Base-by-base conservation (phyloP, 352 stramenopile species). In the Peronospora belbahrii region DNA sequence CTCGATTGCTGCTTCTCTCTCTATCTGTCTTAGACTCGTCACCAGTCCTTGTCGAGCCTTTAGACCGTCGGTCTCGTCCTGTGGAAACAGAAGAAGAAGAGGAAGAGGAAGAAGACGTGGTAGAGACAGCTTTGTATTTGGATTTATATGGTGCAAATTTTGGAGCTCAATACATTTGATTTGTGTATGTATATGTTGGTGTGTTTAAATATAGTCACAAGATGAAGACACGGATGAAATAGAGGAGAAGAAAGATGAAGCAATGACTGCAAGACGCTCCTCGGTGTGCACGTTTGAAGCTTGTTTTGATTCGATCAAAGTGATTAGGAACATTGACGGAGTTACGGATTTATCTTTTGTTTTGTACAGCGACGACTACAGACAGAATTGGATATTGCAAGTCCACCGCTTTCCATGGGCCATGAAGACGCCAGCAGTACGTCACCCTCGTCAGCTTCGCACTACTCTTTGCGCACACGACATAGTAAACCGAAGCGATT, bases 401-500 rank as follows among this genome's bases (percentile, higher is more conserved):
- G 48, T 42, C 52, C 41, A 3, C 42, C 35, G 33, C 37, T 31
- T 2, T 44, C 47, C 11, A 38, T 28, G 4, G 22, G 31, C 7
- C 35, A 30, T 0, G 48, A 56, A 24, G 49, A 60, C 5, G 35
- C 19, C 14, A 46, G 43, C 34, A 56, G 48, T n/a, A 45, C 42
- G n/a, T 65, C 53, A 1, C 54, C 36, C 2, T 51, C 48, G 6
- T 50, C 54, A 0, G 32, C 45, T 14, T 56, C 47, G n/a, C 70
- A 70, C 14, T 84, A 84, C 27, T 56, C 70, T 22, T 66, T 88
- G 14, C 77, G 77, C 15, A 64, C 74, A 34, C 70, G 77, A 0
- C 60, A 64, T 6, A 28, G 59, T 3, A 84, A 83, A 33, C 67
- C 76, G n/a, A 57, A 68, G 18, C 72, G 63, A 11, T 85, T 85